These are phyloP conservation scores for Cordia subcordata DNA, from an alignment of 257 asterid genomes.

Conservation along the genomic window DNA sequence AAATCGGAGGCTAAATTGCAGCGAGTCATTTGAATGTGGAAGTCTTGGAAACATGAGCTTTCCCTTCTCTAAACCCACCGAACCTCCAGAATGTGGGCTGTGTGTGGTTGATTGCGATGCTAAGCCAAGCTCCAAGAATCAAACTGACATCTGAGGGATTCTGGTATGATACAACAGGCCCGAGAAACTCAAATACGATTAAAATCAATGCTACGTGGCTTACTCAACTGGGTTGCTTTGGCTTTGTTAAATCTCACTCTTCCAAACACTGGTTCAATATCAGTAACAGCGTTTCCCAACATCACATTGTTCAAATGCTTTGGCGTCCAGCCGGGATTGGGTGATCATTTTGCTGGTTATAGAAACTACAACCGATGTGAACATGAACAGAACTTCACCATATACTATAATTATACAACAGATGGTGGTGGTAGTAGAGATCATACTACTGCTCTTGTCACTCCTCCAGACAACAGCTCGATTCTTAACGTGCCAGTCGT, in stretches of 20 bases:
- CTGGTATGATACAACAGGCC: neutral
- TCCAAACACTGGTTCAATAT: too few species aligned
- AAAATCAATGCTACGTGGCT: neutral
- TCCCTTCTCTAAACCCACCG: slow-evolving; percentile 12
- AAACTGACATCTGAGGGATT: slow-evolving; percentile 5
- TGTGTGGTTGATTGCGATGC: slow-evolving; percentile 11
- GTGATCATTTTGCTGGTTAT: neutral
- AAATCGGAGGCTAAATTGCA: neutral
- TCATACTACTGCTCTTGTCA: neutral
- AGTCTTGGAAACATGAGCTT: slow-evolving; percentile 12
- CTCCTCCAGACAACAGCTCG: neutral
- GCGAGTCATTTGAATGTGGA: slow-evolving; percentile 15
- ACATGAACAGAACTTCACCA: neutral
- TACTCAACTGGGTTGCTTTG: slow-evolving; percentile 6
- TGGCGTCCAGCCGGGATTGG: neutral
- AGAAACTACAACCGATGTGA: neutral
- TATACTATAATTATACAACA: neutral
- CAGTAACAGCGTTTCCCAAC: neutral
- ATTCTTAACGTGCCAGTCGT: slow-evolving; percentile 13
- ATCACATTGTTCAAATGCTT: slow-evolving; percentile 24
- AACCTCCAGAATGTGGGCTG: slow-evolving; percentile 31
- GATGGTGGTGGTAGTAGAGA: too few species aligned
- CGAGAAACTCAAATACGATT: neutral
- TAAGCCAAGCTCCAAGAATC: slow-evolving; percentile 15
- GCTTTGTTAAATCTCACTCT: neutral